phyloP scores from a whole-genome alignment of 768 basidiomycete species.

The Agaricus blazei region DNA sequence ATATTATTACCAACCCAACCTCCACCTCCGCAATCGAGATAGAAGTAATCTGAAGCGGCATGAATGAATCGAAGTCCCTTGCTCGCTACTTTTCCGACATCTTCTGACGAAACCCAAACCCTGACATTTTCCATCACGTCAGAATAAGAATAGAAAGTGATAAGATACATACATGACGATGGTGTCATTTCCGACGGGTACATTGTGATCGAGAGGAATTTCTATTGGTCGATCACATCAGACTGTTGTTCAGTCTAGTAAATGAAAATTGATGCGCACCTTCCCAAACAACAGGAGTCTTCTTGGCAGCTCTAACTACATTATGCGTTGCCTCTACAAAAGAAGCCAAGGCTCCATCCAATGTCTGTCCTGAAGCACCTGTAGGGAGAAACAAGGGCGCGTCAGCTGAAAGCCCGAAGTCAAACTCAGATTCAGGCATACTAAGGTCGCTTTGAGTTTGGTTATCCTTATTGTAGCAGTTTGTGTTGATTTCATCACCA shows the following conservation, averaged over 20 bases:
- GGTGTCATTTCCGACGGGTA: slow-evolving; percentile 44
- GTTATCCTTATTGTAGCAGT: slow-evolving; percentile 61
- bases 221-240: slow-evolving; percentile 35
- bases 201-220: slow-evolving; percentile 55
- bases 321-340: slow-evolving; percentile 61
- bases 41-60: slow-evolving; percentile 72
- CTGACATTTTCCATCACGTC: slow-evolving; percentile 21
- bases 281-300: slow-evolving; percentile 83
- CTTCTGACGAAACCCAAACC: slow-evolving; percentile 67
- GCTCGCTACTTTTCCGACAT: slow-evolving; percentile 54
- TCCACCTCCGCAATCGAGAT: slow-evolving; percentile 75
- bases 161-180: slow-evolving; percentile 45
- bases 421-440: neutral
- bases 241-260: slow-evolving; percentile 16
- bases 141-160: neutral
- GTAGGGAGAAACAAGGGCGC: too few relatives aligned
- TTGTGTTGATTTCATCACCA: slow-evolving; percentile 73
- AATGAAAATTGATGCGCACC: slow-evolving; percentile 27
- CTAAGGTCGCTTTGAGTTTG: slow-evolving; percentile 52
- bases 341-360: slow-evolving; percentile 57
- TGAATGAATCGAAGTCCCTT: slow-evolving; percentile 64
- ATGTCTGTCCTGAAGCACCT: slow-evolving; percentile 32
- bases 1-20: slow-evolving; percentile 57
- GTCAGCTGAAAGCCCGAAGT: too few relatives aligned
- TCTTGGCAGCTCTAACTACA: slow-evolving; percentile 48